phyloP scores from a whole-genome alignment of 345 rosid species.

The Eucalyptus paniculata region DNA sequence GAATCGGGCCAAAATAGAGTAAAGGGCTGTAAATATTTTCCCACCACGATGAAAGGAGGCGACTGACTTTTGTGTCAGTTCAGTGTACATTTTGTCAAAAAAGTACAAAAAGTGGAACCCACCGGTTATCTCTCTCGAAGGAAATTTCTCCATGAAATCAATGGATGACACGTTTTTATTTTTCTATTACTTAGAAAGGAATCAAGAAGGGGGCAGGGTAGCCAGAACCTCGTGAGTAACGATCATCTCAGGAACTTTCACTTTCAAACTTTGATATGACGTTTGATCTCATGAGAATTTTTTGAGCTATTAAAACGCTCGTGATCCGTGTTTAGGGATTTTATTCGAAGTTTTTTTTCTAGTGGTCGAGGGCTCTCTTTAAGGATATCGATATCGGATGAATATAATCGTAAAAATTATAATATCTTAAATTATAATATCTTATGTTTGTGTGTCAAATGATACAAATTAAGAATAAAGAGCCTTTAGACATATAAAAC shows the following conservation, averaged over 20 bases:
- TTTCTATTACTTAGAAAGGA: not conserved
- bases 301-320: not conserved
- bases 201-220: not conserved
- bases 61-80: not conserved
- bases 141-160: not conserved
- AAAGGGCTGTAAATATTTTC: not conserved
- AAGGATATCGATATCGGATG: not conserved
- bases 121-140: not conserved
- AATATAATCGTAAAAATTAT: not conserved
- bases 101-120: not conserved
- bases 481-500: not conserved
- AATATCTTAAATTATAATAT: not conserved
- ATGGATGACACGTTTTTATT: not conserved
- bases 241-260: not conserved
- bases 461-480: not conserved
- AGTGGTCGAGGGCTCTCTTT: not conserved
- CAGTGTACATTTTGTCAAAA: not conserved
- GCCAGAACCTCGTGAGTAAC: not conserved
- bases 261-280: not conserved
- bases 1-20: not conserved
- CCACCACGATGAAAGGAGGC: not conserved
- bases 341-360: not conserved
- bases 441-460: not conserved
- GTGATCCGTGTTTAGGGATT: not conserved
- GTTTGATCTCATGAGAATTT: not conserved